A percentile compares a stretch with the other conserved stretches of the same genome.
These are phyloP conservation scores for Thalassia testudinum DNA, from an alignment of 116 monocot genomes.

Conservation along the genomic window DNA sequence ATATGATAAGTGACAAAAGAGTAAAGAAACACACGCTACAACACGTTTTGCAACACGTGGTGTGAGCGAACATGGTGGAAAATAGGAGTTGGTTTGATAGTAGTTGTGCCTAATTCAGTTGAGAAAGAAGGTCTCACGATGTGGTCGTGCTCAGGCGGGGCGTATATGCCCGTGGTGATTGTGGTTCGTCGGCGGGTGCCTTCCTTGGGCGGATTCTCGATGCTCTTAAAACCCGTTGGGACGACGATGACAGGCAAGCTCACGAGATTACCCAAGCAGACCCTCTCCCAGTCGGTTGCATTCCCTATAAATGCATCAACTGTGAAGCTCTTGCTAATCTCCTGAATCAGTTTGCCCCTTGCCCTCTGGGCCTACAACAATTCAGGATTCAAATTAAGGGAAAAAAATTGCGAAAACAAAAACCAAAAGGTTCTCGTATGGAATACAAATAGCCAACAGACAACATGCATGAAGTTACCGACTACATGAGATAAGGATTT, in stretches of 20 bases:
- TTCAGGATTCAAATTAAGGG: too few species aligned
- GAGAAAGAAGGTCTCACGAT: conserved; percentile 38
- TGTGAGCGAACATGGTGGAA: too few species aligned
- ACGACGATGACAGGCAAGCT: conserved; percentile 67
- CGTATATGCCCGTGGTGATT: conserved; percentile 78
- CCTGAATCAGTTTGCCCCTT: conserved; percentile 53
- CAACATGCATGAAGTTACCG: too few species aligned
- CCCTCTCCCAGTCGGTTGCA: conserved; percentile 83
- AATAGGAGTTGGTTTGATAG: neutral
- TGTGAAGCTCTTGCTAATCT: conserved; percentile 52
- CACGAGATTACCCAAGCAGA: conserved; percentile 88
- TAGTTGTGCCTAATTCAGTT: too few species aligned
- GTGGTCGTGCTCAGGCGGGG: conserved; percentile 79
- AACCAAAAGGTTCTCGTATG: too few species aligned
- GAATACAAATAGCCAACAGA: too few species aligned
- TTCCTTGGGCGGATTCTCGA: conserved; percentile 44
- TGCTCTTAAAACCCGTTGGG: conserved; percentile 71
- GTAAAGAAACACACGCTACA: too few species aligned
- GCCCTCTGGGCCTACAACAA: conserved; percentile 59
- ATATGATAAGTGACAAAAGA: too few species aligned
- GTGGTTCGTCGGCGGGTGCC: conserved; percentile 76
- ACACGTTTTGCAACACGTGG: too few species aligned
- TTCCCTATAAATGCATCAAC: conserved; percentile 85
- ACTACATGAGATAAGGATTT: too few species aligned
- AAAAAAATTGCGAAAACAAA: too few species aligned